Evolutionary conservation across 179 eudicot species (phyloP), one percentile per base, ranked within the genome.

Genomic region (Monotropa hypopitys): DNA sequence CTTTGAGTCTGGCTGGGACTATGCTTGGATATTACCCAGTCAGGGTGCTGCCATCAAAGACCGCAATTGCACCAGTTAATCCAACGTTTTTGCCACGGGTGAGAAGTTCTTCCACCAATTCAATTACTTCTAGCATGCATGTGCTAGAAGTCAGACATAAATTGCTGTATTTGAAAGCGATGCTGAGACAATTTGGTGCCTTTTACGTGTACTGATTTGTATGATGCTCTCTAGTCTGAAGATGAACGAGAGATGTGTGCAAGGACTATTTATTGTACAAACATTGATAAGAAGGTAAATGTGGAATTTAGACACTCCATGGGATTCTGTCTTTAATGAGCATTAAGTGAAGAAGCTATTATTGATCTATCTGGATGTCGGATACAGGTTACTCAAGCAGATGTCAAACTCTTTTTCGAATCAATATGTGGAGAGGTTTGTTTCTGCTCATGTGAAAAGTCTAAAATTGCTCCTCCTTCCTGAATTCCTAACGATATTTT

Each of bases 51-150:
- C 90, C 96, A 76, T 91, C 96, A 75, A 91, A 91, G 80, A 89
- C 96, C 46, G 96, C 93, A 28, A 91, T 89, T 82, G 96, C 96
- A 43, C 96, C 96, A 23, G 96, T 90, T 46, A 90, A 90, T 61
- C 92, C 92, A 49, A 85, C 93, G 16, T 88, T 85, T 79, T 80
- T 91, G 84, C 96, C 96, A 40, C 81, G 88, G 89, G 96, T 91
- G 79, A 78, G 86, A 40, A 40, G 7, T 49, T 73, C 46, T 12
- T 61, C 26, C 18, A 38, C 70, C 16, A n/a, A 46, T 70, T 65
- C 23, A 67, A 1, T 47, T 35, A 23, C 23, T 32, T 43, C 16
- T 7, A 21, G 21, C 5, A 6, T 63, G 32, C 33, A 47, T 45
- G 35, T 54, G 30, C 5, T n/a, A 23, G 33, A 54, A 73, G 32